Evolutionary conservation across 2,329 filamentous ascomycete species (phyloP).

Genomic region (Akanthomyces dipterigenus): DNA sequence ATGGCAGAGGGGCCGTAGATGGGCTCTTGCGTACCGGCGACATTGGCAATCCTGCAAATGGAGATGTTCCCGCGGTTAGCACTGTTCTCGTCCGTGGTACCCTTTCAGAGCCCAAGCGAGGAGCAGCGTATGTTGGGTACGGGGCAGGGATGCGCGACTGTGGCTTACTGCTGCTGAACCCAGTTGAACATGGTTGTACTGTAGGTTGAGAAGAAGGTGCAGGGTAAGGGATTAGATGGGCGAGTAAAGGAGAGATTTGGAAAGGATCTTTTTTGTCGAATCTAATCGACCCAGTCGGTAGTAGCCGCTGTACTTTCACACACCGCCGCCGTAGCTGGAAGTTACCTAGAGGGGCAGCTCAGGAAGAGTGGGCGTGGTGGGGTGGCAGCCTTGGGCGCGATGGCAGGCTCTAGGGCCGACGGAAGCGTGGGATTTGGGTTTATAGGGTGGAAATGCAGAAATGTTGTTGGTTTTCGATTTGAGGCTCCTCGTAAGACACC

Average conservation of each 20-base stretch:
- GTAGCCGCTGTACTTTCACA: constrained; percentile 7
- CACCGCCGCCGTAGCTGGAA: constrained; percentile 8
- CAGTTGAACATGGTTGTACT: constrained; percentile 73
- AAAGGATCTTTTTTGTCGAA: constrained; percentile 6
- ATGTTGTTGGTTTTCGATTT: not conserved
- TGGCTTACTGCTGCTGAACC: constrained; percentile 78
- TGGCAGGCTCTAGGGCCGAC: not conserved
- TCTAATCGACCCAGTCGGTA: constrained; percentile 8
- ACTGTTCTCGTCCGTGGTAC: constrained; percentile 6
- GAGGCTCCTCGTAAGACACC: not conserved
- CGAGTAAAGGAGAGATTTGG: not conserved
- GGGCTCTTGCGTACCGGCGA: constrained; percentile 93
- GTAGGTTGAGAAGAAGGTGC: not conserved
- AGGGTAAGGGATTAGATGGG: not conserved
- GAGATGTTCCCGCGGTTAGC: constrained; percentile 15
- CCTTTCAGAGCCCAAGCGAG: not conserved
- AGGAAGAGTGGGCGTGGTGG: constrained; percentile 6
- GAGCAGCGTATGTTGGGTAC: not conserved
- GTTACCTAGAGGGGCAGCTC: constrained; percentile 4
- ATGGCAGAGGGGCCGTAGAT: constrained; percentile 89
- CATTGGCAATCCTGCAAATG: constrained; percentile 56
- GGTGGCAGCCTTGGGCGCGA: not conserved
- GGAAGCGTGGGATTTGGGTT: constrained; percentile 1
- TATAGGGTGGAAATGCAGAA: not conserved
- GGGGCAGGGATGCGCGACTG: constrained; percentile 8